These are phyloP conservation scores for Protostelium mycophagum DNA, from an alignment of 78 protist genomes.

Conservation along the genomic window DNA sequence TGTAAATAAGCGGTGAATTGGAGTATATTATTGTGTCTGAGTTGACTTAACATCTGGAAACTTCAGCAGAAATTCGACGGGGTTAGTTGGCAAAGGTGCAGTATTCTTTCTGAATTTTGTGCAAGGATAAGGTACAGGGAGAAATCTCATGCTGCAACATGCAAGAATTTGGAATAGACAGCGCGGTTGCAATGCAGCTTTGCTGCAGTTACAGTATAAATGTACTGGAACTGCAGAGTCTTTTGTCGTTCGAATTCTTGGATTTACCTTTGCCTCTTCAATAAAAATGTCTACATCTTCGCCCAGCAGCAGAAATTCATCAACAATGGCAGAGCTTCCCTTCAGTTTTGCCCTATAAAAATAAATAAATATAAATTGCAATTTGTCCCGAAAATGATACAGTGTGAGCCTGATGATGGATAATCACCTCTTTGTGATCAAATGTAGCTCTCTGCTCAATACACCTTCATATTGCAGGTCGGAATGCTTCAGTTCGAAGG, in stretches of 20 bases:
- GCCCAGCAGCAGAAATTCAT: not conserved
- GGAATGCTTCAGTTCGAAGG: not conserved
- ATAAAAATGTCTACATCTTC: not conserved
- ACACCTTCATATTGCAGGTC: not conserved
- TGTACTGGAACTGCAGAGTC: no score
- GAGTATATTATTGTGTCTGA: not conserved
- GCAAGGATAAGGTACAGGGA: no score
- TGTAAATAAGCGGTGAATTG: not conserved
- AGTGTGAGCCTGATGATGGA: no score
- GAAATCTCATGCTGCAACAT: no score
- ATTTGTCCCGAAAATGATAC: not conserved
- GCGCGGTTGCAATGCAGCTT: no score
- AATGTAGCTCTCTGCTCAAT: not conserved
- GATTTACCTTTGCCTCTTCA: not conserved
- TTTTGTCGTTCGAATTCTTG: no score
- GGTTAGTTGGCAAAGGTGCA: no score
- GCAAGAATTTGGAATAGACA: no score
- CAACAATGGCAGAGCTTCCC: not conserved
- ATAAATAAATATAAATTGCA: not conserved
- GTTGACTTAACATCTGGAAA: not conserved
- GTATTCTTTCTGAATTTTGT: no score
- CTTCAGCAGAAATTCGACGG: no score
- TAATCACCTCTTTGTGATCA: not conserved
- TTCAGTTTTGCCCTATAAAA: not conserved
- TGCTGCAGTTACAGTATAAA: no score